phyloP scores from a whole-genome alignment of 202 grass and related monocot species.

The Bolboschoenoplectus hybrid region DNA sequence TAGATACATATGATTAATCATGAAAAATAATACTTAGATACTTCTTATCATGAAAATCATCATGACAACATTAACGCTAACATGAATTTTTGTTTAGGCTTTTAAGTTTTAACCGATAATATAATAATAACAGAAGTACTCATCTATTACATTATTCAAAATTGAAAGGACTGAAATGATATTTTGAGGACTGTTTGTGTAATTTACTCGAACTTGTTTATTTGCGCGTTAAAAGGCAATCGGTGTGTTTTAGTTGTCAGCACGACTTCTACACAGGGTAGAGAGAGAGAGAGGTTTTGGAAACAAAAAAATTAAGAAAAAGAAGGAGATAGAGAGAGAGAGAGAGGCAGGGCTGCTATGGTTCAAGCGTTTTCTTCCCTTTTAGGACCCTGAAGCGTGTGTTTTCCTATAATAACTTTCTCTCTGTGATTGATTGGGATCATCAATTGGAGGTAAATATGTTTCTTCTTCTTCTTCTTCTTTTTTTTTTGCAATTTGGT shows the following conservation, averaged over 20 bases:
- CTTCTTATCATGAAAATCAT: no score
- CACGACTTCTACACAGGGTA: not conserved
- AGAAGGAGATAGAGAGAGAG: not conserved
- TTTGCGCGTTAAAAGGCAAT: conserved; percentile 19
- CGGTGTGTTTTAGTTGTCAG: conserved; percentile 9
- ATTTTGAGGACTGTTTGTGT: not conserved
- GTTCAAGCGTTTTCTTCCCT: conserved; percentile 10
- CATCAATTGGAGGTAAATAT: conserved; percentile 14
- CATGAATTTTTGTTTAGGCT: not conserved
- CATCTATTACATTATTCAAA: not conserved
- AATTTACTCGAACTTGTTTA: not conserved
- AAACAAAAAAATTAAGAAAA: not conserved
- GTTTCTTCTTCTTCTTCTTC: not conserved
- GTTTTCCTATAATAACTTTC: not conserved
- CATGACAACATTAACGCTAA: not conserved
- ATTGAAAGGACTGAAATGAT: not conserved
- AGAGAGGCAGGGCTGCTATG: not conserved
- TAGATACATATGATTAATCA: no score
- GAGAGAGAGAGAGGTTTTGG: not conserved
- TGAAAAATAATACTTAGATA: no score
- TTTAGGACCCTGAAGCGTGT: not conserved
- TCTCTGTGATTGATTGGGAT: not conserved
- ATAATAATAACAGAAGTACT: not conserved
- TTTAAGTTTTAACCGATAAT: not conserved
- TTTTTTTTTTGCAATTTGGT: not conserved